Evolutionary conservation across 2,329 filamentous ascomycete genomes (phyloP).

Genomic region (Trichoderma sp.): DNA sequence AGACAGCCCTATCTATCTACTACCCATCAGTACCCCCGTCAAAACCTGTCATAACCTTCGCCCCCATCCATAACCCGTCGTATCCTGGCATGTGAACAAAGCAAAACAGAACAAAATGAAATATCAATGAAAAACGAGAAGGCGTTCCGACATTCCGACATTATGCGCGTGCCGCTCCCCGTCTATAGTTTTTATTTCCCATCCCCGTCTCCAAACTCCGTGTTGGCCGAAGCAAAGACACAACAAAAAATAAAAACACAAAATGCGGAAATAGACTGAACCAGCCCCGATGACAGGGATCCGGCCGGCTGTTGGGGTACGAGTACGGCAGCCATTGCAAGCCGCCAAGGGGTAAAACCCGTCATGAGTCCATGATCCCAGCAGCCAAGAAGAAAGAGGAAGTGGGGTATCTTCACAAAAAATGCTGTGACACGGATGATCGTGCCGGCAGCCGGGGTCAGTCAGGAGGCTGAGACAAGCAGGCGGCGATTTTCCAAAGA

Average conservation of each 20-base stretch:
- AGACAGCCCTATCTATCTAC: background rate
- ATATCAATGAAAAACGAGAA: background rate
- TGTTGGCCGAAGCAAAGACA: background rate
- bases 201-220: slow-evolving; percentile 16
- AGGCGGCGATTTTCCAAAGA: background rate
- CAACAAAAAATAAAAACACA: background rate
- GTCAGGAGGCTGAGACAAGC: slow-evolving; percentile 5
- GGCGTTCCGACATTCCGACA: slow-evolving; percentile 11
- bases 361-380: slow-evolving; percentile 4
- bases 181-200: background rate
- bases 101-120: background rate
- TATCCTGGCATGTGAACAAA: background rate
- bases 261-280: background rate
- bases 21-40: background rate
- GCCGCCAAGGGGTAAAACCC: background rate
- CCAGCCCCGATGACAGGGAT: background rate
- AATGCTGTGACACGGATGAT: background rate
- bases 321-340: background rate
- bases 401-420: slow-evolving; percentile 16
- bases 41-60: background rate
- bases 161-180: background rate
- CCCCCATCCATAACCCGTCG: background rate
- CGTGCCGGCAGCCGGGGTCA: background rate
- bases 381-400: slow-evolving; percentile 6
- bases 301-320: background rate